Percentiles rank a stretch among this genome's conserved stretches.
These are phyloP conservation scores for Rhynchospora tenuis DNA, from an alignment of 176 grass and related monocot genomes.

Conservation along the genomic window DNA sequence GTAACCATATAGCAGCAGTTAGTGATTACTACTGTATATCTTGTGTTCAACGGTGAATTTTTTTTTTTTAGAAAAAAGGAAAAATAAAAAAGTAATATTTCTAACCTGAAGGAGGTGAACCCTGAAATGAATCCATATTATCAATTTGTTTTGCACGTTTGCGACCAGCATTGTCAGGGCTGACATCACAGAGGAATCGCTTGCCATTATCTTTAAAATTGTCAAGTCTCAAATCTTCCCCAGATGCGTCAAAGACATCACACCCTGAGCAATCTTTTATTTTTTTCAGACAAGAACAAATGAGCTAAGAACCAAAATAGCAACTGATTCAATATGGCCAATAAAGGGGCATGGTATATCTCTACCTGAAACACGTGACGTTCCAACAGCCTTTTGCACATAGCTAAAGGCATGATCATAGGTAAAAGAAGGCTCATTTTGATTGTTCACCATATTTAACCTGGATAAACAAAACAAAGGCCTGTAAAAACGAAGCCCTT, in stretches of 20 bases:
- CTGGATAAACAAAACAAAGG: constrained; percentile 32
- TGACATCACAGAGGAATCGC: constrained; percentile 42
- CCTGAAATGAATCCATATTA: constrained; percentile 30
- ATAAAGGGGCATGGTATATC: neutral
- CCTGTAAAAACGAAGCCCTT: neutral
- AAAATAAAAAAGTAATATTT: constrained; percentile 19
- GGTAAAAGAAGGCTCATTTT: constrained; percentile 24
- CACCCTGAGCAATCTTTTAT: constrained; percentile 34
- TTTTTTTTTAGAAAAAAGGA: too few species aligned
- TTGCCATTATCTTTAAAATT: constrained; percentile 44
- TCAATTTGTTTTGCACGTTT: constrained; percentile 63
- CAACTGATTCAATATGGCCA: constrained; percentile 14
- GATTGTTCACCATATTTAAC: constrained; percentile 57
- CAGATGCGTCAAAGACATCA: constrained; percentile 27
- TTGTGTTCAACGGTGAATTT: neutral
- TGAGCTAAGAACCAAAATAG: constrained; percentile 19
- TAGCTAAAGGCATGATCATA: constrained; percentile 33
- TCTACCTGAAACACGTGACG: constrained; percentile 43
- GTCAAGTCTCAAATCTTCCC: constrained; percentile 26
- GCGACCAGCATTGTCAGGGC: constrained; percentile 38
- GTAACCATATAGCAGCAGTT: constrained; percentile 35
- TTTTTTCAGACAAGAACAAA: constrained; percentile 23
- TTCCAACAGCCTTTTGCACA: constrained; percentile 24
- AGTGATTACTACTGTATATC: constrained; percentile 6
- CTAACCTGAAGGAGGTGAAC: constrained; percentile 49